Conservation (phyloP, 108 stramenopile species). For the Cyclostephanos invisitatus region DNA sequence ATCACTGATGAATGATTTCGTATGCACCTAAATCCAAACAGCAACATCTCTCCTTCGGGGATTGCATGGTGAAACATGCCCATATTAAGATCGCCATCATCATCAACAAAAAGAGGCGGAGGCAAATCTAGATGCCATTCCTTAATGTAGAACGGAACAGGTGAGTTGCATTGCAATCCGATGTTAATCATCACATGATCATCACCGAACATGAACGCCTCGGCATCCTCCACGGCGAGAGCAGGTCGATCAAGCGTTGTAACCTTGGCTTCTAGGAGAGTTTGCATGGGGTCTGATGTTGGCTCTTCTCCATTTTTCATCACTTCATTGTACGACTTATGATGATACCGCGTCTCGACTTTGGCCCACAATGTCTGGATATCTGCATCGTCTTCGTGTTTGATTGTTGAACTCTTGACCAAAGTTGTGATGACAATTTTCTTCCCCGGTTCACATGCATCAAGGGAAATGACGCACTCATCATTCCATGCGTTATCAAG, state of each 20-base stretch:
- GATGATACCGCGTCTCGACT: constrained; percentile 58
- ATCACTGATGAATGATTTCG: constrained; percentile 17
- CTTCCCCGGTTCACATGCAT: constrained; percentile 56
- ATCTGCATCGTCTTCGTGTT: constrained; percentile 27
- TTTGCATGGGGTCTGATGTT: constrained; percentile 53
- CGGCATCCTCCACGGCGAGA: constrained; percentile 57
- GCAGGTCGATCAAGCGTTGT: constrained; percentile 69
- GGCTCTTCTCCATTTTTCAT: constrained; percentile 47
- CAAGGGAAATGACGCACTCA: constrained; percentile 48
- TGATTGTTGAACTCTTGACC: constrained; percentile 60
- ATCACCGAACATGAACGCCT: constrained; percentile 39
- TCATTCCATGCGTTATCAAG: constrained; percentile 56
- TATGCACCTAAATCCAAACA: constrained; percentile 62
- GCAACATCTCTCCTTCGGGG: constrained; percentile 60
- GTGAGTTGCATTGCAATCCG: constrained; percentile 64
- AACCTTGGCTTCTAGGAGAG: constrained; percentile 61
- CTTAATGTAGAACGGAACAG: constrained; percentile 62
- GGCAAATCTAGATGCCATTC: constrained; percentile 64
- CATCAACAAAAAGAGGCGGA: constrained; percentile 38
- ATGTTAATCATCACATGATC: constrained; percentile 57
- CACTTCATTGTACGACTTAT: constrained; percentile 37
- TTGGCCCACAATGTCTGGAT: constrained; percentile 61
- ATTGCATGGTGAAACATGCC: constrained; percentile 54
- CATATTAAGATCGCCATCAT: constrained; percentile 57
- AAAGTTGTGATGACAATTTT: constrained; percentile 48